phyloP scores from a whole-genome alignment of 805 yeast species.

The Myxozyma melibiosi region DNA sequence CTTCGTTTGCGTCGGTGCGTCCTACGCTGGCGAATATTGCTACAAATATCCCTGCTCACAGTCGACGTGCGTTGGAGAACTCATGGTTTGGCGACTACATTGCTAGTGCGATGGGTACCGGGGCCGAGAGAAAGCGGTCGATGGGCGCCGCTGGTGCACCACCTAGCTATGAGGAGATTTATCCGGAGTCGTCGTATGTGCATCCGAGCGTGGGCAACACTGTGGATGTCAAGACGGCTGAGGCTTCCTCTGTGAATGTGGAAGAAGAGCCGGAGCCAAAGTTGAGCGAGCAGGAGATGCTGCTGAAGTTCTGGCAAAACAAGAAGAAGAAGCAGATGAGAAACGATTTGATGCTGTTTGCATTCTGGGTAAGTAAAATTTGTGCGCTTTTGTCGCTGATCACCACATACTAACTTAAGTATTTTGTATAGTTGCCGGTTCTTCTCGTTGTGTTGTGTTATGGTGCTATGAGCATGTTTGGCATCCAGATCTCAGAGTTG shows the following conservation, averaged over 20 bases:
- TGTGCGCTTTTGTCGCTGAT: not conserved
- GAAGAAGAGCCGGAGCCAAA: constrained; percentile 22
- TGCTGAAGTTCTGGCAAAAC: constrained; percentile 29
- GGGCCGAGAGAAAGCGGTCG: not conserved
- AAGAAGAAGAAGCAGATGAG: constrained; percentile 33
- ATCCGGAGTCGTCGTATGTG: constrained; percentile 24
- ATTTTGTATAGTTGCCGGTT: constrained; percentile 23
- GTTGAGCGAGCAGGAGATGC: constrained; percentile 21
- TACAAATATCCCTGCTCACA: constrained; percentile 20
- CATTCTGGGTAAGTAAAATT: constrained; percentile 35
- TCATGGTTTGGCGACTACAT: constrained; percentile 29
- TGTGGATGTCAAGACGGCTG: constrained; percentile 5
- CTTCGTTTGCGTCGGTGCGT: constrained; percentile 23
- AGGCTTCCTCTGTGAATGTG: not conserved
- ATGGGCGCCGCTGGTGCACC: constrained; percentile 14
- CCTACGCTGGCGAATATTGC: constrained; percentile 30
- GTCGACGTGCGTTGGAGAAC: constrained; percentile 28
- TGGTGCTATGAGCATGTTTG: constrained; percentile 29
- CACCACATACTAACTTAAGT: not conserved
- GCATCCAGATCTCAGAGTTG: constrained; percentile 21
- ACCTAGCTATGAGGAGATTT: constrained; percentile 32
- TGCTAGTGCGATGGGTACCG: constrained; percentile 5
- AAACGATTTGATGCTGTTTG: constrained; percentile 36
- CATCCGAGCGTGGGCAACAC: constrained; percentile 4
- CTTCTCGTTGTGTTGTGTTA: constrained; percentile 21